phyloP scores from a whole-genome alignment of 1,284 basidiomycete species.

The Leccinum pachyderme region DNA sequence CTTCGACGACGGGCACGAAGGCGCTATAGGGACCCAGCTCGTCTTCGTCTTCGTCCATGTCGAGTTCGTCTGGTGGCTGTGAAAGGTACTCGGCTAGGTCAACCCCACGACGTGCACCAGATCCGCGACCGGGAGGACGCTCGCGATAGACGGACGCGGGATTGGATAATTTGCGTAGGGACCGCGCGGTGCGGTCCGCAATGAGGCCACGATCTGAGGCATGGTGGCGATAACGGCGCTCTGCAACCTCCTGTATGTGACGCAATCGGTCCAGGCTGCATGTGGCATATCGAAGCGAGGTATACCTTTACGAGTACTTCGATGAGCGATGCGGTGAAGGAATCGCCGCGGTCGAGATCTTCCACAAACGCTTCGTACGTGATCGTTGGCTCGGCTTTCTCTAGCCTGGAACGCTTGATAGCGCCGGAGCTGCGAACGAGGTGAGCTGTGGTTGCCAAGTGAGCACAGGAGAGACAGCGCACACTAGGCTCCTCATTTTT shows the following conservation, averaged over 20 bases:
- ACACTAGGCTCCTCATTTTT: constrained; percentile 73
- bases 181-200: constrained; percentile 59
- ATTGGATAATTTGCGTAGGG: constrained; percentile 54
- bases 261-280: constrained; percentile 1
- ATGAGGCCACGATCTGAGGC: constrained; percentile 57
- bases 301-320: constrained; percentile 73
- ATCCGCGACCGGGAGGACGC: constrained; percentile 32
- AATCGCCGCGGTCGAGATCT: constrained; percentile 68
- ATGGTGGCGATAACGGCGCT: constrained; percentile 54
- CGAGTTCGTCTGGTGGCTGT: constrained; percentile 48
- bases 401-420: constrained; percentile 58
- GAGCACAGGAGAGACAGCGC: constrained; percentile 33
- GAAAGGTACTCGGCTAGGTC: constrained; percentile 49
- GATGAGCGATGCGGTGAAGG: constrained; percentile 67
- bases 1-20: constrained; percentile 43
- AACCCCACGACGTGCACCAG: constrained; percentile 22
- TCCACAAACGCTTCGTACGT: constrained; percentile 70
- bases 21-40: constrained; percentile 34
- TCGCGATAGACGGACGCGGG: constrained; percentile 51
- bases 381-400: constrained; percentile 56
- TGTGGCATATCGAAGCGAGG: not conserved
- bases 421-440: constrained; percentile 52
- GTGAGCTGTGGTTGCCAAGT: not conserved
- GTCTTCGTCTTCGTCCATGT: constrained; percentile 61
- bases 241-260: constrained; percentile 60